Evolutionary conservation across 1,284 basidiomycete genomes (phyloP), one percentile per base, ranked within the genome.

Genomic region (Marasmius tenuissimus): DNA sequence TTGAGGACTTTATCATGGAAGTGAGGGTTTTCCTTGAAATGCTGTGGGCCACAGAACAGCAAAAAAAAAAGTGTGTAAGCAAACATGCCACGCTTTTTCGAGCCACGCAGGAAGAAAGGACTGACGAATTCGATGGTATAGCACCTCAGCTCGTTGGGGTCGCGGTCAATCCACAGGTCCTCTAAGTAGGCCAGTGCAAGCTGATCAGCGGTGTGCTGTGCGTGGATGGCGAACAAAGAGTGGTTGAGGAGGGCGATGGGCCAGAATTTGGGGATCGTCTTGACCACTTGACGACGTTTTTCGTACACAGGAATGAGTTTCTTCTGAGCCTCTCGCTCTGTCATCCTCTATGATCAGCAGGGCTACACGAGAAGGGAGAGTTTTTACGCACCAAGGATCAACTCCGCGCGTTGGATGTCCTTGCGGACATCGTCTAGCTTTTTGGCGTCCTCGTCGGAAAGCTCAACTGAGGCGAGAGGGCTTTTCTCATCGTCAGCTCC

Each of bases 21-120:
- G 76, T 85, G 91, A 20, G 90, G 89, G 77, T 94, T 94, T 70
- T 91, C 83, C 72, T 89, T 91, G 81, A 93, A 94, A 71, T 90
- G 71, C 91, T 93, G 66, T 60, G 68, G 50, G 57, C 53, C 27
- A 16, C 12, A 40, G 12, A 37, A 18, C 18, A 55, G 16, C 34
- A 20, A 1, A 53, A 11, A 51, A 48, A 16, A 47, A 51, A 2
- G 10, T 38, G 27, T 27, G 27, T 27, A 27, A 27, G 52, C 49
- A 47, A 50, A 40, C 59, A 60, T 42, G 60, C 39, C 42, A 45
- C 38, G 39, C 40, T 22, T 27, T 27, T 33, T 48, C 14, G 42
- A 45, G 27, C 48, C 38, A 38, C 16, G 33, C 18, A 18, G 12
- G 45, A 47, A 61, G 18, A 35, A 50, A 57, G 39, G 39, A 85